Evolutionary conservation across 345 rosid genomes (phyloP), one percentile per base, ranked within the genome.

Genomic region (Lepidium aucheri): DNA sequence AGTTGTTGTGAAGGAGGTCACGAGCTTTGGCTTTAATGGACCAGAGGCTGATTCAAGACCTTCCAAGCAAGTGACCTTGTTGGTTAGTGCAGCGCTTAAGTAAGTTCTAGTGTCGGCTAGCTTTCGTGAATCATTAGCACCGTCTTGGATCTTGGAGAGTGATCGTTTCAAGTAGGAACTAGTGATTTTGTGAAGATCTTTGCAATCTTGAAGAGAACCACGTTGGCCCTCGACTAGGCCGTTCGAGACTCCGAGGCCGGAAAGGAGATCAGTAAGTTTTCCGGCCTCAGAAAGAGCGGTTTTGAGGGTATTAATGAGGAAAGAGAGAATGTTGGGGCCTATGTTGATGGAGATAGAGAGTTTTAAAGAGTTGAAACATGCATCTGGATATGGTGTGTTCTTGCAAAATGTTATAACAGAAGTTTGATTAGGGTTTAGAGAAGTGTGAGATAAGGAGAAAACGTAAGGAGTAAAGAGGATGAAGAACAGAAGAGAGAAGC

Each of bases 11-110:
- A 92, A 20, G 22, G 93, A 79, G 41, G 58, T 74, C 32, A 86
- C 72, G 0, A 92, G 57, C 15, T 56, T 56, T n/a, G 89, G 78
- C 76, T 83, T 84, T 43, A 77, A 55, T 0, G 90, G 69, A 43
- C 98, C 96, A 0, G 95, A 77, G 40, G 93, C 95, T 3, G 90
- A 78, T 50, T 79, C 78, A 16, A 92, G 80, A 26, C 91, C 95
- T 60, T 93, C 97, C 32, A 90, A 77, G 76, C 98, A 93, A 2
- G 98, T 93, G 67, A 76, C 80, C 85, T 86, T 85, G 87, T 93
- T 93, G 2, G 94, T 90, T 12, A 90, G 78, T 44, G 91, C 87
- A 17, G 96, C 96, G 28, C 90, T 84, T 0, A 93, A 82, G 58
- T 82, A 93, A 22, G 88, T 72, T 60, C 83, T 81, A 33, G 86